phyloP scores from a whole-genome alignment of 805 yeast genomes.

The Yarrowia hollandica region DNA sequence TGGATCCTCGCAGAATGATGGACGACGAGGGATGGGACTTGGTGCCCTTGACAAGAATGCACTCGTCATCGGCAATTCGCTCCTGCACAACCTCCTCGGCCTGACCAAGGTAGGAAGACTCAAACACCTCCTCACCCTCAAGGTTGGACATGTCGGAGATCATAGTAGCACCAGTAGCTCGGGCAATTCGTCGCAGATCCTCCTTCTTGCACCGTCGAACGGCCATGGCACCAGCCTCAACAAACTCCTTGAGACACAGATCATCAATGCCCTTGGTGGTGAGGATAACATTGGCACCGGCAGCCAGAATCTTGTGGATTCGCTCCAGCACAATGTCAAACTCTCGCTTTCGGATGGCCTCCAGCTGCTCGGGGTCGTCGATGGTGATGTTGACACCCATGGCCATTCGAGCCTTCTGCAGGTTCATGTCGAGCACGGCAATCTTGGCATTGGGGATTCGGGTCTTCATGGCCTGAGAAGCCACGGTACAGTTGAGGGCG shows the following conservation, averaged over 20 bases:
- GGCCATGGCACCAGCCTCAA: conserved; percentile 89
- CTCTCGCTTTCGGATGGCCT: conserved; percentile 86
- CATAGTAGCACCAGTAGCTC: conserved; percentile 96
- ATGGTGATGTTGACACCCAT: conserved; percentile 97
- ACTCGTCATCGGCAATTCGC: conserved; percentile 92
- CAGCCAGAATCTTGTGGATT: conserved; percentile 71
- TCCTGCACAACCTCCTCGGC: conserved; percentile 92
- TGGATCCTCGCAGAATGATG: conserved; percentile 91
- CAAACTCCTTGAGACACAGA: conserved; percentile 84
- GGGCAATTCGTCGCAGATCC: conserved; percentile 92
- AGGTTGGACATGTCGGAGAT: conserved; percentile 84
- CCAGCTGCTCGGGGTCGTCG: conserved; percentile 96
- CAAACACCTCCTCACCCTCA: conserved; percentile 95
- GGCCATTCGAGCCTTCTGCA: conserved; percentile 96
- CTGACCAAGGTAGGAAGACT: conserved; percentile 75
- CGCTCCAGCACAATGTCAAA: conserved; percentile 82
- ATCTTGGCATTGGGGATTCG: conserved; percentile 67
- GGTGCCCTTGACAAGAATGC: conserved; percentile 87
- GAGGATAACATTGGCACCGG: conserved; percentile 91
- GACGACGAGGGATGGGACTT: conserved; percentile 89
- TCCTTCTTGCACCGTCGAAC: conserved; percentile 97
- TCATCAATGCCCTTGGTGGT: conserved; percentile 96
- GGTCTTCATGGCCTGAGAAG: conserved; percentile 94
- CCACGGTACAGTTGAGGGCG: conserved; percentile 95
- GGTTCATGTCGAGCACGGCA: conserved; percentile 86